A percentile compares a stretch with the other conserved stretches of the same genome.
Conservation (phyloP, 495 filamentous ascomycete genomes). For the Daldinia concentrica region DNA sequence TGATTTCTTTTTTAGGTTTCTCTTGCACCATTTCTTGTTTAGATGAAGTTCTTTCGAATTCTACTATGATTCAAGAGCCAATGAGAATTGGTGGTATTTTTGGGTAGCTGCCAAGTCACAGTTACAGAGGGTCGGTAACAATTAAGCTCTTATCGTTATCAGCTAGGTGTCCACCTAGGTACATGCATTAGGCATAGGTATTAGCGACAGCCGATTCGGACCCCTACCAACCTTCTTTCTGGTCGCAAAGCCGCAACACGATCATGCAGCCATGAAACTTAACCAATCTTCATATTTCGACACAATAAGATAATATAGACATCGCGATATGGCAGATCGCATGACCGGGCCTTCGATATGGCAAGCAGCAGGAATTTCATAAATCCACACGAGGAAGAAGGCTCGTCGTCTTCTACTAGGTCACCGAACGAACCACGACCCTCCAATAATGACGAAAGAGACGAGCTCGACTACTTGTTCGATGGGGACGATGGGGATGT, state of each 20-base stretch:
- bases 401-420: slow-evolving; percentile 46
- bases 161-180: neutral
- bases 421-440: slow-evolving; percentile 40
- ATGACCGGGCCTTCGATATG: slow-evolving; percentile 38
- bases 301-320: slow-evolving; percentile 1
- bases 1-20: neutral
- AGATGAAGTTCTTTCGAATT: slow-evolving; percentile 21
- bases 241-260: slow-evolving; percentile 30
- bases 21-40: neutral
- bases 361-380: slow-evolving; percentile 48
- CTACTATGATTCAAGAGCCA: slow-evolving; percentile 6
- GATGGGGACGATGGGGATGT: slow-evolving; percentile 50
- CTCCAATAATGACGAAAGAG: slow-evolving; percentile 49
- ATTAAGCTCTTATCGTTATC: slow-evolving; percentile 27
- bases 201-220: slow-evolving; percentile 10
- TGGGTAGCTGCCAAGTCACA: neutral
- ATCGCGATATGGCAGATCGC: slow-evolving; percentile 46
- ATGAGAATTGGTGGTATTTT: neutral
- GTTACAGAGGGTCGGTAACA: slow-evolving; percentile 1
- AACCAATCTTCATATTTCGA: neutral
- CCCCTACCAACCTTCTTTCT: slow-evolving; percentile 16
- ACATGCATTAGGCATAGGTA: neutral
- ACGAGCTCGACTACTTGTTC: slow-evolving; percentile 58
- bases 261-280: slow-evolving; percentile 17
- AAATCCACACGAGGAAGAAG: slow-evolving; percentile 41